A percentile compares a stretch with the other conserved stretches of the same genome.
These are phyloP conservation scores for Capsicum baccatum DNA, from an alignment of 257 asterid species.

Conservation along the genomic window DNA sequence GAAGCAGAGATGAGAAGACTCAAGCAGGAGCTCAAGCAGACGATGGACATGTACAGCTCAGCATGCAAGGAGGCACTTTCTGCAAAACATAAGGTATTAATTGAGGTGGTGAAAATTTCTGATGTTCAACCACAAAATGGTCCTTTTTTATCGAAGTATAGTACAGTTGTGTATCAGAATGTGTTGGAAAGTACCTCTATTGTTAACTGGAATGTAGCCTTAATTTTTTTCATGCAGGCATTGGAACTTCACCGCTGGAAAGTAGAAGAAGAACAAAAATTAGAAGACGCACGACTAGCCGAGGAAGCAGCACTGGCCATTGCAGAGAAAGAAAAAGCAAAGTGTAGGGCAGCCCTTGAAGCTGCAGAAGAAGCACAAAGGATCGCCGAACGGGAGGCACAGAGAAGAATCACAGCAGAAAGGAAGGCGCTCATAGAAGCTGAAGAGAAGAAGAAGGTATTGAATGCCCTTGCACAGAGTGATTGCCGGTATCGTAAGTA, in stretches of 20 bases:
- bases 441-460: constrained; percentile 71
- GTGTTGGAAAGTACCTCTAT: constrained; percentile 9
- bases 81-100: constrained; percentile 76
- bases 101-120: constrained; percentile 8
- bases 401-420: constrained; percentile 76
- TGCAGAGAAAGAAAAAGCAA: constrained; percentile 74
- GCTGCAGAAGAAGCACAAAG: constrained; percentile 90
- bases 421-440: constrained; percentile 70
- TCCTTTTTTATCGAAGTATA: not conserved
- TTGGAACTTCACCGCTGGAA: constrained; percentile 89
- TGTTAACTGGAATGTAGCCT: constrained; percentile 24
- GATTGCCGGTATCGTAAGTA: constrained; percentile 80
- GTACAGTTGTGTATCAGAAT: constrained; percentile 8
- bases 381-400: constrained; percentile 86
- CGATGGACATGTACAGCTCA: constrained; percentile 95
- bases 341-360: constrained; percentile 84
- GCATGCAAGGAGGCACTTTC: constrained; percentile 93
- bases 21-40: constrained; percentile 85
- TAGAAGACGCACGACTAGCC: constrained; percentile 68
- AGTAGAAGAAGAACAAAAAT: constrained; percentile 68
- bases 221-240: constrained; percentile 51
- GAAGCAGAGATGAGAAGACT: constrained; percentile 98
- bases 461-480: constrained; percentile 56
- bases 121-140: not conserved
- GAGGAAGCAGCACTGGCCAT: constrained; percentile 86